A percentile compares a stretch with the other conserved stretches of the same genome.
Evolutionary conservation across 345 rosid species (phyloP).

Genomic region (Pugionium cornutum): DNA sequence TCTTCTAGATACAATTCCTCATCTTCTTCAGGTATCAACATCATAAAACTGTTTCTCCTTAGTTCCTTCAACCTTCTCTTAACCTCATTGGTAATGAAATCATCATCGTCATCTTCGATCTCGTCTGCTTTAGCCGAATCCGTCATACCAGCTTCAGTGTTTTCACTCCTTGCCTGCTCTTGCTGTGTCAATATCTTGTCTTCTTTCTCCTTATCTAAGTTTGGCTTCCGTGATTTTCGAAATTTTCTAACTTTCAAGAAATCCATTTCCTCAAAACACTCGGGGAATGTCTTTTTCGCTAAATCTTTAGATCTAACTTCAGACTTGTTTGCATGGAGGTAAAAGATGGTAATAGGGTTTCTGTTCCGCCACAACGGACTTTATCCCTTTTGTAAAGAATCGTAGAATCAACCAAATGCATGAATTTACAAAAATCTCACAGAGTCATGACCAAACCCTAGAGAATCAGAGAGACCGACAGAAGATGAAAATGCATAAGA

Average conservation of each 20-base stretch:
- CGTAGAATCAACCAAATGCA: conserved; percentile 20
- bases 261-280: conserved; percentile 50
- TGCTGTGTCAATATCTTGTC: conserved; percentile 46
- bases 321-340: conserved; percentile 31
- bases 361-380: no score
- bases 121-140: conserved; percentile 44
- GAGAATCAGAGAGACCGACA: background rate
- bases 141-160: conserved; percentile 36
- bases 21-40: conserved; percentile 94
- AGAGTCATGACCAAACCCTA: conserved; percentile 24
- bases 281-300: background rate
- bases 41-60: conserved; percentile 91
- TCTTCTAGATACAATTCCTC: conserved; percentile 43
- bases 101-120: conserved; percentile 84
- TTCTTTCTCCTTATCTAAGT: conserved; percentile 51
- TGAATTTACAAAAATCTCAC: conserved; percentile 31
- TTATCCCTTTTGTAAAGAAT: background rate
- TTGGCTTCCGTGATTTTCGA: conserved; percentile 55
- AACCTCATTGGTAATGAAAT: conserved; percentile 90
- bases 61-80: conserved; percentile 88
- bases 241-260: conserved; percentile 71
- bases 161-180: conserved; percentile 51
- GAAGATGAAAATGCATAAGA: background rate
- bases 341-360: background rate
- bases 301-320: conserved; percentile 27